These are phyloP conservation scores for Exophiala viscosa DNA, from an alignment of 2,329 filamentous ascomycete genomes.

Conservation along the genomic window DNA sequence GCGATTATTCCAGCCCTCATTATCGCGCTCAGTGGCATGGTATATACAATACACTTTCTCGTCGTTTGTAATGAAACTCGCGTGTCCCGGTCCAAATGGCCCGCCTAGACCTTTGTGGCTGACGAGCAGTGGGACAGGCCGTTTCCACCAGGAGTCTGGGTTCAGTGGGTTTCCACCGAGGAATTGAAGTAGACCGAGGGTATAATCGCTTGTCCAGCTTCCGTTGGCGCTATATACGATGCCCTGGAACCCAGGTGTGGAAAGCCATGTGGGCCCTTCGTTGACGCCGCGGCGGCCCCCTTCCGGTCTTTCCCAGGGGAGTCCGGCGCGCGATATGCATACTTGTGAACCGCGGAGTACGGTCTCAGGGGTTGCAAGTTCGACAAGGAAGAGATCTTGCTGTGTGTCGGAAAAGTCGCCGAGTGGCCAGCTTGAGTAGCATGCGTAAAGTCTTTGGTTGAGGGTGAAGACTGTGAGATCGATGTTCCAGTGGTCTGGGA, in stretches of 20 bases:
- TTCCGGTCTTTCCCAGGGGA: conserved; percentile 26
- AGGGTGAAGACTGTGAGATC: conserved; percentile 26
- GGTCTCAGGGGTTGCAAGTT: conserved; percentile 17
- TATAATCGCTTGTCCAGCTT: conserved; percentile 28
- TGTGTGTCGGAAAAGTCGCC: conserved; percentile 26
- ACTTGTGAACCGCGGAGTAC: conserved; percentile 14
- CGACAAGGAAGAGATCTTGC: conserved; percentile 26
- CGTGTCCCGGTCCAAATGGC: conserved; percentile 28
- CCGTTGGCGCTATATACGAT: conserved; percentile 29
- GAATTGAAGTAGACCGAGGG: conserved; percentile 22
- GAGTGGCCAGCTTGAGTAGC: conserved; percentile 27
- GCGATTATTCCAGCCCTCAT: conserved; percentile 27
- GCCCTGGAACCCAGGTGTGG: conserved; percentile 21
- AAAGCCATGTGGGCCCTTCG: conserved; percentile 26
- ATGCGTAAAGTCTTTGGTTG: conserved; percentile 15
- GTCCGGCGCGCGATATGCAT: conserved; percentile 20
- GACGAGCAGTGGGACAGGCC: conserved; percentile 19
- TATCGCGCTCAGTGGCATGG: conserved; percentile 24
- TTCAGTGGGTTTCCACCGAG: conserved; percentile 17
- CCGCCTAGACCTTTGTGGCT: conserved; percentile 19
- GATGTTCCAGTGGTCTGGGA: conserved; percentile 28
- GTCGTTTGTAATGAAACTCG: conserved; percentile 21
- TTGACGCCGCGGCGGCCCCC: conserved; percentile 25
- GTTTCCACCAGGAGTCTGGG: conserved; percentile 22
- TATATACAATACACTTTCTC: conserved; percentile 26